Conservation (phyloP, 306 rosid species). For the Hippophae tibetana region DNA sequence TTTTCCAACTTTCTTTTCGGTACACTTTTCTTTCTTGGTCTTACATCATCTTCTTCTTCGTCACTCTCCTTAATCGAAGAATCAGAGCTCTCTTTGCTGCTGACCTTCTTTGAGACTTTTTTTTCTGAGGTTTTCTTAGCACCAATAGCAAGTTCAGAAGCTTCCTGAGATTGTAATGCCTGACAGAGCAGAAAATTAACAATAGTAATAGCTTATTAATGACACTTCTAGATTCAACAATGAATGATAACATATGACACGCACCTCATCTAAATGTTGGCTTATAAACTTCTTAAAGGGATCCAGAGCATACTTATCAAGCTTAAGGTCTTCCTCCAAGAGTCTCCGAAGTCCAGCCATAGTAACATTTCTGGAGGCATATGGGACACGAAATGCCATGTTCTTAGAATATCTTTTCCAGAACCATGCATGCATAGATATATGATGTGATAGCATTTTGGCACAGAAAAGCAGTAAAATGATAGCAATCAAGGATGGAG, state of each 20-base stretch:
- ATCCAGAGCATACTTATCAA: slow-evolving; percentile 56
- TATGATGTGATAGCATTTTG: background rate
- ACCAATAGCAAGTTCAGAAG: slow-evolving; percentile 26
- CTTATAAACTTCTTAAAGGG: slow-evolving; percentile 61
- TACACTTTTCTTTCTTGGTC: slow-evolving; percentile 44
- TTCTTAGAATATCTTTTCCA: background rate
- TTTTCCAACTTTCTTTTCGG: slow-evolving; percentile 46
- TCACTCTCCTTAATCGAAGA: slow-evolving; percentile 33
- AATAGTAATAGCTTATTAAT: slow-evolving; percentile 6
- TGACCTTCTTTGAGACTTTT: slow-evolving; percentile 46
- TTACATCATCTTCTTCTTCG: slow-evolving; percentile 50
- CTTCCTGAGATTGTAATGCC: slow-evolving; percentile 48
- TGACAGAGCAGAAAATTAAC: slow-evolving; percentile 21
- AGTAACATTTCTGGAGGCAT: slow-evolving; percentile 50
- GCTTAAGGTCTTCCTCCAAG: slow-evolving; percentile 80
- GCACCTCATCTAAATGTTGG: slow-evolving; percentile 65
- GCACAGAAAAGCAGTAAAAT: background rate
- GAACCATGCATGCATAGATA: background rate
- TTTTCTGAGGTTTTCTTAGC: slow-evolving; percentile 38
- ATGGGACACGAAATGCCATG: background rate
- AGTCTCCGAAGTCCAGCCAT: slow-evolving; percentile 80
- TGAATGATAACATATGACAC: slow-evolving; percentile 15
- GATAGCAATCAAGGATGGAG: slow-evolving; percentile 12
- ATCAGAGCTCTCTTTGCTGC: slow-evolving; percentile 45
- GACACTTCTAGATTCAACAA: slow-evolving; percentile 13